These are phyloP conservation scores for Takashimella tepidaria DNA, from an alignment of 1,284 basidiomycete genomes.

Conservation along the genomic window DNA sequence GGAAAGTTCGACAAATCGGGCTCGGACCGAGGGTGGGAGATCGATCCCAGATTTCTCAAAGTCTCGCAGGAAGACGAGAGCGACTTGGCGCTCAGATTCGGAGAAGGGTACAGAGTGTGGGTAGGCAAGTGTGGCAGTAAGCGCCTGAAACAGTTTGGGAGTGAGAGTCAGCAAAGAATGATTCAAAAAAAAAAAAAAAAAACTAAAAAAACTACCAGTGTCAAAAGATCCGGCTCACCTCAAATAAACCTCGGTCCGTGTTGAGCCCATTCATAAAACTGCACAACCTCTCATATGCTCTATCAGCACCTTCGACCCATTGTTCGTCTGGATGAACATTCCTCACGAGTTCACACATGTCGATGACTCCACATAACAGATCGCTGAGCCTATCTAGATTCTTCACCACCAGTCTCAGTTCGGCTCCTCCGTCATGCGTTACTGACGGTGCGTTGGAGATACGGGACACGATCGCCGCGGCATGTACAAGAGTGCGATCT, in stretches of 20 bases:
- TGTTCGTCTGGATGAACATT: slow-evolving; percentile 82
- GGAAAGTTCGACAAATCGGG: slow-evolving; percentile 82
- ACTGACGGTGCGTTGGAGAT: slow-evolving; percentile 39
- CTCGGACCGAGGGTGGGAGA: slow-evolving; percentile 68
- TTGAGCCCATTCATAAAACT: slow-evolving; percentile 98
- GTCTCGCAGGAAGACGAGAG: slow-evolving; percentile 89
- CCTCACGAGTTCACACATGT: slow-evolving; percentile 87
- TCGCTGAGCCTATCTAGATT: slow-evolving; percentile 93
- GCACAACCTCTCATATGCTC: slow-evolving; percentile 84
- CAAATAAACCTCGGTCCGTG: slow-evolving; percentile 86
- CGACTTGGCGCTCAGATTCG: slow-evolving; percentile 59
- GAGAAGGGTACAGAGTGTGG: slow-evolving; percentile 34
- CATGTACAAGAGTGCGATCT: slow-evolving; percentile 38
- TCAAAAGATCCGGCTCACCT: slow-evolving; percentile 52
- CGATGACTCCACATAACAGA: slow-evolving; percentile 90
- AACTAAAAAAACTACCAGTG: neutral
- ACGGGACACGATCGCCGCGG: slow-evolving; percentile 46
- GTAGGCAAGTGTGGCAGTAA: slow-evolving; percentile 45
- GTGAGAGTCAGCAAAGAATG: neutral
- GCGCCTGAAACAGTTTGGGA: slow-evolving; percentile 22
- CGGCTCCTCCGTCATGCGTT: slow-evolving; percentile 43
- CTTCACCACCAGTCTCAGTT: slow-evolving; percentile 80
- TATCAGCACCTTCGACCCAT: slow-evolving; percentile 81
- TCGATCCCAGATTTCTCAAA: slow-evolving; percentile 97
- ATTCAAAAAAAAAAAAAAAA: neutral